A percentile compares a stretch with the other conserved stretches of the same genome.
Evolutionary conservation across 1,139 yeast species (phyloP).

Genomic region (Hemisphaericaspora lyxosophila): DNA sequence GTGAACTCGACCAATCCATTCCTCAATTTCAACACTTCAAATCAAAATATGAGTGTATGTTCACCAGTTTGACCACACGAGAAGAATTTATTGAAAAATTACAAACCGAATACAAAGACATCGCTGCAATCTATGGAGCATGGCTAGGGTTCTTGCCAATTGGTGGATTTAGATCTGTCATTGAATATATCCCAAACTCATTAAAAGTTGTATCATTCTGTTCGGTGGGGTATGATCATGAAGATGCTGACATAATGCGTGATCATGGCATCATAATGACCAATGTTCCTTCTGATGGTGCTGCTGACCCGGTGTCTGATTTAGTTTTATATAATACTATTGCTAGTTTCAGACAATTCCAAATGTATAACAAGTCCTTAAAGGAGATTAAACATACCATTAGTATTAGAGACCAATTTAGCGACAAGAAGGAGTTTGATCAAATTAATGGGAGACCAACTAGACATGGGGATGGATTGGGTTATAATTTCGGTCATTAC

Average conservation of each 20-base stretch:
- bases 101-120: conserved; percentile 31
- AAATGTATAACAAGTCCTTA: conserved; percentile 30
- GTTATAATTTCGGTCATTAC: conserved; percentile 52
- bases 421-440: conserved; percentile 11
- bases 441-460: conserved; percentile 9
- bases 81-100: conserved; percentile 41
- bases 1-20: conserved; percentile 38
- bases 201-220: conserved; percentile 62
- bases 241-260: conserved; percentile 44
- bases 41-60: conserved; percentile 44
- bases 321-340: conserved; percentile 60
- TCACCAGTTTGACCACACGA: conserved; percentile 39
- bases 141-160: conserved; percentile 56
- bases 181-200: conserved; percentile 50
- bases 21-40: conserved; percentile 38
- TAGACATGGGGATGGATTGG: conserved; percentile 11
- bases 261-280: conserved; percentile 52
- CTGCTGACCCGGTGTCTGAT: conserved; percentile 76
- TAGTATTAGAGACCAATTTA: conserved; percentile 11
- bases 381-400: conserved; percentile 10
- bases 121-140: conserved; percentile 62
- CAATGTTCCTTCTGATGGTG: conserved; percentile 64
- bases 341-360: conserved; percentile 61
- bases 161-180: conserved; percentile 55
- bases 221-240: conserved; percentile 70